phyloP scores from a whole-genome alignment of 31 red algal species.

The Odonthalia washingtoniensis region DNA sequence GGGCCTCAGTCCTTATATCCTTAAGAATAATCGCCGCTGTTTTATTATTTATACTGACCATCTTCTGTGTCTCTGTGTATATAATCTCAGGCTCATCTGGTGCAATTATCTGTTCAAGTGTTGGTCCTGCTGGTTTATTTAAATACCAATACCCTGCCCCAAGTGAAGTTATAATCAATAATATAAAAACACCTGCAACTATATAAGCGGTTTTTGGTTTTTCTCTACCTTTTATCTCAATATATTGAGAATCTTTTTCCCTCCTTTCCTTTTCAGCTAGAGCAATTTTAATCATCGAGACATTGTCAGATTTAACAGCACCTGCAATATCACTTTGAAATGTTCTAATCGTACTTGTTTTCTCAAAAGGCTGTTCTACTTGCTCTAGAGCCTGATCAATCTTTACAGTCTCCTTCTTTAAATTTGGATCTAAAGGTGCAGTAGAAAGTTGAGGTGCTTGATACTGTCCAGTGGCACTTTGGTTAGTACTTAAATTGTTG shows the following conservation, averaged over 20 bases:
- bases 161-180: neutral
- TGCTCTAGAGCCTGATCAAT: neutral
- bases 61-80: neutral
- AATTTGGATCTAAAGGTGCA: neutral
- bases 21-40: neutral
- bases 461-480: neutral
- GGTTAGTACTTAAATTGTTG: neutral
- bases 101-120: constrained; percentile 3
- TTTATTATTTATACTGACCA: neutral
- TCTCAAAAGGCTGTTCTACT: neutral
- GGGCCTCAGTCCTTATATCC: neutral
- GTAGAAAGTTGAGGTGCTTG: neutral
- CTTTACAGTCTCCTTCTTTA: neutral
- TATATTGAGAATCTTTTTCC: neutral
- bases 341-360: constrained; percentile 15
- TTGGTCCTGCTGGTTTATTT: neutral
- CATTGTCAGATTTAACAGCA: neutral
- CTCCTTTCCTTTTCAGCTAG: constrained; percentile 1
- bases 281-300: constrained; percentile 6
- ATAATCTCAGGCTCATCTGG: constrained; percentile 5
- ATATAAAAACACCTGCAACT: constrained; percentile 9
- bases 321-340: neutral
- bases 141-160: constrained; percentile 14
- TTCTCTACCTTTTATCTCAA: neutral
- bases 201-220: neutral